phyloP scores from a whole-genome alignment of 305 asterid genomes.

The Fraxinus dipetala region DNA sequence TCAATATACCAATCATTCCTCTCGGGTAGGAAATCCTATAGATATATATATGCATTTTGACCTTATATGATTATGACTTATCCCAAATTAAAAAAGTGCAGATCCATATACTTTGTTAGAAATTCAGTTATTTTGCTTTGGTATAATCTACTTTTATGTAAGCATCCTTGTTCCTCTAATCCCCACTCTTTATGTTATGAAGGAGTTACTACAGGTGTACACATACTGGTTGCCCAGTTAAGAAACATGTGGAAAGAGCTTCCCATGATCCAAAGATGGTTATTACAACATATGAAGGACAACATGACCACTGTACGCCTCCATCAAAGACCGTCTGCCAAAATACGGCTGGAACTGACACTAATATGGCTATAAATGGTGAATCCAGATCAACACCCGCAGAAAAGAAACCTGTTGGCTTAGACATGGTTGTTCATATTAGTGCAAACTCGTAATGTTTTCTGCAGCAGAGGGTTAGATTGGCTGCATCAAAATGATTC shows the following conservation, averaged over 20 bases:
- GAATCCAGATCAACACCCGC: not conserved
- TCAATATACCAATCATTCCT: not conserved
- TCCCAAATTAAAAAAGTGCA: not conserved
- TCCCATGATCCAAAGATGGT: conserved; percentile 71
- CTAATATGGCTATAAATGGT: conserved; percentile 31
- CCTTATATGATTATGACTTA: not conserved
- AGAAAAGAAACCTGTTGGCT: not conserved
- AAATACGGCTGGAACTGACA: conserved; percentile 34
- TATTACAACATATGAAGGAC: conserved; percentile 54
- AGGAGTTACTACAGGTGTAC: conserved; percentile 98
- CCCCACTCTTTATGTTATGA: conserved; percentile 8
- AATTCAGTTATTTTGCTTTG: not conserved
- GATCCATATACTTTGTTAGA: not conserved
- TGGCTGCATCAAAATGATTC: not conserved
- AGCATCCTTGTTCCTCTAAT: conserved; percentile 14
- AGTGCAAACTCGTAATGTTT: not conserved
- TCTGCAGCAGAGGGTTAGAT: not conserved
- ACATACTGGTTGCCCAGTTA: conserved; percentile 72
- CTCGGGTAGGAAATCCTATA: not conserved
- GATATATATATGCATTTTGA: not conserved
- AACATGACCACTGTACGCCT: not conserved
- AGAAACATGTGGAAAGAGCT: conserved; percentile 91
- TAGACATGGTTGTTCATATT: not conserved
- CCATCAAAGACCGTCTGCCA: conserved; percentile 41
- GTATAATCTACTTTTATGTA: not conserved